Conservation (phyloP, 129 eudicot species). For the Helianthus tuberosus region DNA sequence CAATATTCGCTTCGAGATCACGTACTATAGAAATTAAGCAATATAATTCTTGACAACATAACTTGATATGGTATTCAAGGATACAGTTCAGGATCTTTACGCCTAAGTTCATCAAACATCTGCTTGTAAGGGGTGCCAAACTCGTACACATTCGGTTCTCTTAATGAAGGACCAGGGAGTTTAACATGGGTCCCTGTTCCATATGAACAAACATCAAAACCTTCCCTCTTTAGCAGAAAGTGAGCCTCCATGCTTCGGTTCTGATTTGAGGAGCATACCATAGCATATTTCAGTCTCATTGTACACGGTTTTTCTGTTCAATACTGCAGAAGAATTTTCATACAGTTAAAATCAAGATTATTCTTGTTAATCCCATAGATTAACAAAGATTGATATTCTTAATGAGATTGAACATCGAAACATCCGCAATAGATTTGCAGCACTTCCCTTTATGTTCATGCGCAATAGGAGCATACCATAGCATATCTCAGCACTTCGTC, state of each 20-base stretch:
- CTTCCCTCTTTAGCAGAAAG: slow-evolving; percentile 70
- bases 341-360: neutral
- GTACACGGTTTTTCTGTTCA: neutral
- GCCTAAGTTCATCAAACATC: slow-evolving; percentile 86
- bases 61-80: slow-evolving; percentile 1
- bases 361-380: neutral
- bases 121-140: slow-evolving; percentile 92
- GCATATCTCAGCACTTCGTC: too few relatives aligned
- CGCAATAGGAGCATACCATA: too few relatives aligned
- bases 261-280: slow-evolving; percentile 92
- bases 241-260: slow-evolving; percentile 96
- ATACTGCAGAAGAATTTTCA: neutral
- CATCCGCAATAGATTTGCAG: too few relatives aligned
- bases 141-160: slow-evolving; percentile 93
- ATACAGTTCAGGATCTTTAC: slow-evolving; percentile 89
- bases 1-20: neutral
- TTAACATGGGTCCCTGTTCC: slow-evolving; percentile 90
- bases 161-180: slow-evolving; percentile 86
- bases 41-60: neutral
- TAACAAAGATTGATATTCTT: too few relatives aligned
- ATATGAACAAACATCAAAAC: slow-evolving; percentile 78
- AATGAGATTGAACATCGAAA: too few relatives aligned
- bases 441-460: too few relatives aligned
- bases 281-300: slow-evolving; percentile 54
- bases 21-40: neutral